phyloP scores from a whole-genome alignment of 2,329 filamentous ascomycete species.

The Rhinocladiella mackenziei region DNA sequence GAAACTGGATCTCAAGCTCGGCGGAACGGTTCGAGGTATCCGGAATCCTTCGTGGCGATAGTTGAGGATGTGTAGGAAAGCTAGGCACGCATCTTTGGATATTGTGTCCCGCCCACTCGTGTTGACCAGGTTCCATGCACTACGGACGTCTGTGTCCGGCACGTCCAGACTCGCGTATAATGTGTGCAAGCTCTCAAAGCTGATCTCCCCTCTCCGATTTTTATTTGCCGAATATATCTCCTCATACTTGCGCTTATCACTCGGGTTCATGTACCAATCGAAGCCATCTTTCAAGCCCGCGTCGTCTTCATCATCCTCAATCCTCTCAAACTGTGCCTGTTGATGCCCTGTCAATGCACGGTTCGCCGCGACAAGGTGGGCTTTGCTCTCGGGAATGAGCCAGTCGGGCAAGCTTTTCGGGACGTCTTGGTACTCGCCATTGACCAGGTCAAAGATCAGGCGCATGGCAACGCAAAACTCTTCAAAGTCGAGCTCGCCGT shows the following conservation, averaged over 20 bases:
- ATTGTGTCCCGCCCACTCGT: conserved; percentile 77
- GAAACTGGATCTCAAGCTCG: conserved; percentile 84
- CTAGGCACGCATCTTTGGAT: conserved; percentile 90
- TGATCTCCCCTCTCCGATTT: conserved; percentile 76
- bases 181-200: conserved; percentile 28
- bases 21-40: conserved; percentile 85
- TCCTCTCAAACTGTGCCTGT: conserved; percentile 64
- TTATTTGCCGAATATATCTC: conserved; percentile 94
- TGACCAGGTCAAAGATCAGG: conserved; percentile 93
- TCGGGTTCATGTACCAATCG: conserved; percentile 98
- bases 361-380: conserved; percentile 79
- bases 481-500: conserved; percentile 97
- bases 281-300: conserved; percentile 90
- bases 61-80: conserved; percentile 95
- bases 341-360: conserved; percentile 75
- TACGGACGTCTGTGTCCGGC: conserved; percentile 74
- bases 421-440: conserved; percentile 91
- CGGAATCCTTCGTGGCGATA: conserved; percentile 92
- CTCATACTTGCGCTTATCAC: conserved; percentile 90
- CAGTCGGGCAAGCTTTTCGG: conserved; percentile 83
- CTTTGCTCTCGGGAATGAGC: conserved; percentile 93
- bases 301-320: conserved; percentile 72
- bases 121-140: conserved; percentile 96
- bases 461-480: conserved; percentile 99
- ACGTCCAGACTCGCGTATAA: conserved; percentile 65